Evolutionary conservation across 371 early-diverging fungal species (phyloP).

Genomic region (Apophysomyces elegans): DNA sequence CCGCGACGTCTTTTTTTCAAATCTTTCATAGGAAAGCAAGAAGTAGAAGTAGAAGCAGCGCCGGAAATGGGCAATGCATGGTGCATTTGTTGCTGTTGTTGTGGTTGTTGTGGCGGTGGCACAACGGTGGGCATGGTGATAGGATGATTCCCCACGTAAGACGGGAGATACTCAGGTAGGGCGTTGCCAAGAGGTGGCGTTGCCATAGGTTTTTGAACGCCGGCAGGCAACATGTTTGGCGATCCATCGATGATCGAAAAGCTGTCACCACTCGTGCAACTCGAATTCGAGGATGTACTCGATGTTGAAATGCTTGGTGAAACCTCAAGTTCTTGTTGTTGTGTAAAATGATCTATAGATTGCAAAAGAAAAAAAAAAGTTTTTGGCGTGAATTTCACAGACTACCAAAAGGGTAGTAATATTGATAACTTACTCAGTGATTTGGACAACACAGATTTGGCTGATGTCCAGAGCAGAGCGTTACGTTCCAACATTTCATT

Average conservation of each 20-base stretch:
- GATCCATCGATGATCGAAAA: slow-evolving; percentile 20
- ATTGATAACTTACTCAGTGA: neutral
- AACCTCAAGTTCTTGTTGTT: slow-evolving; percentile 18
- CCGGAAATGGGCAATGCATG: neutral
- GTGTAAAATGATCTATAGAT: no score
- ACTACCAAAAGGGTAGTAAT: neutral
- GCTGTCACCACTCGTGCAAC: slow-evolving; percentile 25
- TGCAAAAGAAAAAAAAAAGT: neutral
- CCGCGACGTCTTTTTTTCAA: slow-evolving; percentile 53
- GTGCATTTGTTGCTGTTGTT: neutral
- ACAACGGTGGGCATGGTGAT: no score
- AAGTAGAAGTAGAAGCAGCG: no score
- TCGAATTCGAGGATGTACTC: slow-evolving; percentile 21
- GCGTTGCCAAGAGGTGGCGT: slow-evolving; percentile 6
- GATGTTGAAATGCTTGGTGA: slow-evolving; percentile 32
- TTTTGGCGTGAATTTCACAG: neutral
- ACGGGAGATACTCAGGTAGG: neutral
- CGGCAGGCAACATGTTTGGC: neutral
- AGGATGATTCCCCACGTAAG: neutral
- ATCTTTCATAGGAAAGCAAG: neutral
- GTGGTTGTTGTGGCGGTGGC: neutral
- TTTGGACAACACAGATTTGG: slow-evolving; percentile 2
- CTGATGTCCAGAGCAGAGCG: slow-evolving; percentile 37
- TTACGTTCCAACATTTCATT: slow-evolving; percentile 39
- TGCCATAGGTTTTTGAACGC: neutral